phyloP scores from a whole-genome alignment of 495 filamentous ascomycete species.

The Aspergillus indologenus region DNA sequence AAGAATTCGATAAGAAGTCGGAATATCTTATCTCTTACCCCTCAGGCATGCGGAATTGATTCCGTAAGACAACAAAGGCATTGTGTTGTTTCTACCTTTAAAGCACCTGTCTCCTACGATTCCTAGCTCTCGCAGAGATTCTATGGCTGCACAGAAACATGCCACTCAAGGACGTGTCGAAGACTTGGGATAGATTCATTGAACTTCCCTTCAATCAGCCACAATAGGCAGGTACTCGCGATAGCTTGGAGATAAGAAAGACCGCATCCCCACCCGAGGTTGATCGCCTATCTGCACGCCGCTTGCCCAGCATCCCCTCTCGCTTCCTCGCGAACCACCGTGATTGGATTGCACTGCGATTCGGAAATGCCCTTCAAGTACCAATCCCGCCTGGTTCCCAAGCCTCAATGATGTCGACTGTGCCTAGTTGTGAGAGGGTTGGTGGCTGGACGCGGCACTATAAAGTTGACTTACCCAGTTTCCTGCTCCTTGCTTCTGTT shows the following conservation, averaged over 20 bases:
- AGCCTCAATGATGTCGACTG: neutral
- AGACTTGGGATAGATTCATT: no score
- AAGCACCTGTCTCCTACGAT: no score
- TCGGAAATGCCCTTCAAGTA: neutral
- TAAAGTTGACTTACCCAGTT: neutral
- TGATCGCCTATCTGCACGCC: neutral
- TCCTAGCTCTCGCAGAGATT: neutral
- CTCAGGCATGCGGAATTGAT: neutral
- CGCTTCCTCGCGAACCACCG: no score
- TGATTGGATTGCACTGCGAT: neutral
- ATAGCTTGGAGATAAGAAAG: neutral
- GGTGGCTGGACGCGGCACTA: neutral
- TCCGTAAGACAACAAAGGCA: neutral
- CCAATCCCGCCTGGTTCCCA: neutral
- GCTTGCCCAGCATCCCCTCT: neutral
- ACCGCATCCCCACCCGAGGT: neutral
- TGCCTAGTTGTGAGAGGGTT: no score
- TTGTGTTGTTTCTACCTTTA: no score
- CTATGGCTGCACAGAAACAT: no score
- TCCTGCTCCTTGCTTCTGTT: neutral
- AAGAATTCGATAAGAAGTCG: no score
- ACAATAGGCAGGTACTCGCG: conserved; percentile 3
- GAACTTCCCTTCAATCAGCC: no score
- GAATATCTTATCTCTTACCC: neutral
- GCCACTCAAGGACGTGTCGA: no score